Conservation (phyloP, 1,284 basidiomycete species). For the Chalciporus sp. region DNA sequence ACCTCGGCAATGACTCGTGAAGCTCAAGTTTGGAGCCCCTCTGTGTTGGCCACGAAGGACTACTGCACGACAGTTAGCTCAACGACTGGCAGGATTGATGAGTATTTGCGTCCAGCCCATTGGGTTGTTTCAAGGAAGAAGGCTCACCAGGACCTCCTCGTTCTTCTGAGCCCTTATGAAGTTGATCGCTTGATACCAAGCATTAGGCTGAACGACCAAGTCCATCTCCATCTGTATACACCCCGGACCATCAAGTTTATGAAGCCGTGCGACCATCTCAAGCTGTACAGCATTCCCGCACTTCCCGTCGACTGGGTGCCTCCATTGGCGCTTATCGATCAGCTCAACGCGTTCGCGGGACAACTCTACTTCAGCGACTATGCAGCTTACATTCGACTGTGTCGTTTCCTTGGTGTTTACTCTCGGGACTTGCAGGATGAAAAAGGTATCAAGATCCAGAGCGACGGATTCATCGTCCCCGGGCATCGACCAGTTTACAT, state of each 20-base stretch:
- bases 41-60: conserved; percentile 34
- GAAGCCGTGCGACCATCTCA: conserved; percentile 43
- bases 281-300: conserved; percentile 37
- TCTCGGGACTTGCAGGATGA: conserved; percentile 20
- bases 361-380: conserved; percentile 43
- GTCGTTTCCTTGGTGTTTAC: conserved; percentile 40
- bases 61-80: conserved; percentile 23
- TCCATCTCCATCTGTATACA: conserved; percentile 47
- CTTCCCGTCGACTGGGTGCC: conserved; percentile 20
- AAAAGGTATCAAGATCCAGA: conserved; percentile 17
- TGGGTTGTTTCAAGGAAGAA: conserved; percentile 44
- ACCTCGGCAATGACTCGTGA: conserved; percentile 14
- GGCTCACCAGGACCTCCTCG: conserved; percentile 18
- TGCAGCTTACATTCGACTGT: conserved; percentile 36
- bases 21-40: conserved; percentile 22
- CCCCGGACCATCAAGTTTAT: conserved; percentile 40
- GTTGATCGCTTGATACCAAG: conserved; percentile 42
- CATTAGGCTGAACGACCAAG: conserved; percentile 36
- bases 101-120: conserved; percentile 45
- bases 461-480: conserved; percentile 42
- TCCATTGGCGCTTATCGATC: conserved; percentile 28
- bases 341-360: conserved; percentile 47
- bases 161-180: conserved; percentile 52
- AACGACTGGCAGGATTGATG: conserved; percentile 11
- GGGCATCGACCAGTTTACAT: conserved; percentile 17